Conservation (phyloP, 2,329 filamentous ascomycete species). For the Xylariaceae sp. region DNA sequence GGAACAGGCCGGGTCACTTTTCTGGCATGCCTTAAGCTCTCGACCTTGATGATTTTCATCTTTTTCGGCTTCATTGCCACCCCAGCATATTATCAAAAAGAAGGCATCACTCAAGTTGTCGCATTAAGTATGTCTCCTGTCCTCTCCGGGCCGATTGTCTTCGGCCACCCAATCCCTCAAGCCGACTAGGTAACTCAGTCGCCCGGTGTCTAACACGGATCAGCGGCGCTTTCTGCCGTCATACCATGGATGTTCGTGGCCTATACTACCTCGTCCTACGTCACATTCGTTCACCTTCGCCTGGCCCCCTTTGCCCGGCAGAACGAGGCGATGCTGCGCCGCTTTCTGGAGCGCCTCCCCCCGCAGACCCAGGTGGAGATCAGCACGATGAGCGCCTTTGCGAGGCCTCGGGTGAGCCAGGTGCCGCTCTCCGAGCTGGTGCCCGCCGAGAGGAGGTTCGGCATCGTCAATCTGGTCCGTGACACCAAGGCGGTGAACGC, state of each 20-base stretch:
- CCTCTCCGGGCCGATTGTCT: not conserved
- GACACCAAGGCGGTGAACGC: slow-evolving; percentile 22
- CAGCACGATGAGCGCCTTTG: slow-evolving; percentile 48
- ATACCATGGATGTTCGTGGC: slow-evolving; percentile 58
- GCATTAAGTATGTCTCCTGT: slow-evolving; percentile 14
- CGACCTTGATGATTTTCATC: slow-evolving; percentile 60
- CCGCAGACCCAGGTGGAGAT: slow-evolving; percentile 39
- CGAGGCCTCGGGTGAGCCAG: slow-evolving; percentile 39
- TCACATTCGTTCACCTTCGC: slow-evolving; percentile 62
- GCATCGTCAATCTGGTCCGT: slow-evolving; percentile 31
- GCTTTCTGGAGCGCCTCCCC: slow-evolving; percentile 42
- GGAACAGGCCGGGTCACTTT: slow-evolving; percentile 60
- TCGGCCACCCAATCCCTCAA: too few relatives aligned
- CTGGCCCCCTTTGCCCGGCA: slow-evolving; percentile 58
- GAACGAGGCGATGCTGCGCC: slow-evolving; percentile 47
- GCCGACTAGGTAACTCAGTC: not conserved
- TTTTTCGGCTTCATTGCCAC: slow-evolving; percentile 59
- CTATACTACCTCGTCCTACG: slow-evolving; percentile 61
- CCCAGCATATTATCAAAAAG: slow-evolving; percentile 46
- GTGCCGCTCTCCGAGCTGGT: slow-evolving; percentile 27
- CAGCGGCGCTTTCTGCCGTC: slow-evolving; percentile 52
- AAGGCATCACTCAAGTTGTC: slow-evolving; percentile 16
- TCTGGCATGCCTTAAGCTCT: slow-evolving; percentile 63
- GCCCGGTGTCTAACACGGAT: slow-evolving; percentile 1
- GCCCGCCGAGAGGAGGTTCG: slow-evolving; percentile 23